phyloP scores from a whole-genome alignment of 2,329 filamentous ascomycete species.

The Boeremia lycopersici region DNA sequence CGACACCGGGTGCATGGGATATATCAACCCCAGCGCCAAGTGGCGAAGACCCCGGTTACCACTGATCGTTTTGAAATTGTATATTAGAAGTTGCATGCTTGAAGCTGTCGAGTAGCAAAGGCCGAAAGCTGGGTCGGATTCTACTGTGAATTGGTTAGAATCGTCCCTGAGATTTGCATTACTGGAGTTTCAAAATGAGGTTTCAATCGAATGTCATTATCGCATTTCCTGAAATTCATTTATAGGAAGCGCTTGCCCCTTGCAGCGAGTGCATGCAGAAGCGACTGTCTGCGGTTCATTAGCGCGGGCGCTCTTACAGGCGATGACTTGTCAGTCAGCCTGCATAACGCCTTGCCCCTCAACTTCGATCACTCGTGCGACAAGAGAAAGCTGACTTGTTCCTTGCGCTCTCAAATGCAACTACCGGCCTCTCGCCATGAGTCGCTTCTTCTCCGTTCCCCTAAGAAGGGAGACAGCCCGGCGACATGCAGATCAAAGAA shows the following conservation, averaged over 20 bases:
- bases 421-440: not conserved
- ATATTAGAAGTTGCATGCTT: not conserved
- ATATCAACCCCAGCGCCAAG: conserved; percentile 52
- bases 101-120: not conserved
- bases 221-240: not conserved
- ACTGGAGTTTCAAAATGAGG: conserved; percentile 22
- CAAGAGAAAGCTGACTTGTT: not conserved
- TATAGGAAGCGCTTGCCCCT: not conserved
- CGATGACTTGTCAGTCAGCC: not conserved
- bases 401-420: not conserved
- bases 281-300: not conserved
- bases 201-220: conserved; percentile 8
- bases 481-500: not conserved
- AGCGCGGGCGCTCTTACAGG: not conserved
- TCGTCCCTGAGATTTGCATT: conserved; percentile 18
- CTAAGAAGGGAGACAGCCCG: not conserved
- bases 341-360: not conserved
- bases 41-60: conserved; percentile 33
- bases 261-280: not conserved
- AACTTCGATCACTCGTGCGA: not conserved
- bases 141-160: not conserved
- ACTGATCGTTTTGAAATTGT: conserved; percentile 21
- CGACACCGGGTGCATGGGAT: conserved; percentile 65
- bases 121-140: not conserved
- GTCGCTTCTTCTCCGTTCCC: not conserved